Conservation (phyloP, 352 stramenopile species). For the Phytophthora colocasiae region DNA sequence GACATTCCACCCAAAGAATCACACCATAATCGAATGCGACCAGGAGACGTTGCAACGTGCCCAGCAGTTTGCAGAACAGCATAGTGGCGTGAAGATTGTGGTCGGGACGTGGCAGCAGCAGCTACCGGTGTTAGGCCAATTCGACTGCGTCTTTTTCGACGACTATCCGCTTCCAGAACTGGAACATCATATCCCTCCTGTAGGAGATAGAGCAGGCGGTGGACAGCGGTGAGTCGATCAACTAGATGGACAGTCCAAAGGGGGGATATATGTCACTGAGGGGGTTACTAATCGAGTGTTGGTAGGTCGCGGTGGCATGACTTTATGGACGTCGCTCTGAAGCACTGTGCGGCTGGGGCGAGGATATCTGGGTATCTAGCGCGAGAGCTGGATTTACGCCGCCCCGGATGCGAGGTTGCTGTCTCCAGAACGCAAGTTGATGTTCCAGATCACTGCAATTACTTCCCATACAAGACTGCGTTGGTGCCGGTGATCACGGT, state of each 20-base stretch:
- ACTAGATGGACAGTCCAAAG: not conserved
- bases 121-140: conserved; percentile 57
- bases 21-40: conserved; percentile 89
- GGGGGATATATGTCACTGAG: not conserved
- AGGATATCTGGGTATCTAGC: conserved; percentile 77
- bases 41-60: conserved; percentile 53
- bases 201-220: not conserved
- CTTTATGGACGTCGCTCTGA: conserved; percentile 65
- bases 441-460: conserved; percentile 56
- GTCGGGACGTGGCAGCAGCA: conserved; percentile 74
- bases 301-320: conserved; percentile 72
- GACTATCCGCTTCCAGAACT: conserved; percentile 80
- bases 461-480: conserved; percentile 71
- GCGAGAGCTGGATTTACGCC: conserved; percentile 52
- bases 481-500: conserved; percentile 73
- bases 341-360: conserved; percentile 53
- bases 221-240: conserved; percentile 16
- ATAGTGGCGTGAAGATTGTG: conserved; percentile 53
- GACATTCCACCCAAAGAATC: conserved; percentile 48
- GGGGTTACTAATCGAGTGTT: conserved; percentile 10
- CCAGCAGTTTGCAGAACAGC: conserved; percentile 49
- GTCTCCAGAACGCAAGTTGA: conserved; percentile 45
- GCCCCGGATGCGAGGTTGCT: conserved; percentile 47
- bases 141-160: conserved; percentile 88
- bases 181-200: not conserved